Percentiles rank a stretch among this genome's conserved stretches.
These are phyloP conservation scores for Malus sylvestris DNA, from an alignment of 306 rosid genomes.

Conservation along the genomic window DNA sequence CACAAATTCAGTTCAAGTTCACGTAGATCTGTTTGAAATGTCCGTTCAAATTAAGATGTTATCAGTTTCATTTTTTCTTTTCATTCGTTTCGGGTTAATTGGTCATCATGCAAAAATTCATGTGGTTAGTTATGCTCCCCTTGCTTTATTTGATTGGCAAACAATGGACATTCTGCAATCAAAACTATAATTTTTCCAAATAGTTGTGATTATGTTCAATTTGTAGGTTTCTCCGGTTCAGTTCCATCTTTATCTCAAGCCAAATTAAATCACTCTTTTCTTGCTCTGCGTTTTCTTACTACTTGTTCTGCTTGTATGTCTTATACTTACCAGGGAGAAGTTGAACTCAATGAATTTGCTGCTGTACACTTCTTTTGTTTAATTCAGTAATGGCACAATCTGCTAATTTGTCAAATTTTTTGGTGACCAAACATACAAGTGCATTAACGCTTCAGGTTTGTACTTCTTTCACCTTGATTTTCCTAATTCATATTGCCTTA, in stretches of 20 bases:
- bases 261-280: neutral
- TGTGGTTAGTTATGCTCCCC: neutral
- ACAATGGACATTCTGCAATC: neutral
- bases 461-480: constrained; percentile 5
- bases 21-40: neutral
- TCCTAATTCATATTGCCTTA: neutral
- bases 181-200: neutral
- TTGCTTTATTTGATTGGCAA: neutral
- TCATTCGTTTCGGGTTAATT: too few relatives aligned
- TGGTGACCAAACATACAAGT: constrained; percentile 96
- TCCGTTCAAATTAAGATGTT: neutral
- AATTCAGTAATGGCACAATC: constrained; percentile 78
- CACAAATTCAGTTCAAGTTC: neutral
- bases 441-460: constrained; percentile 92
- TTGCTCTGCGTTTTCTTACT: neutral
- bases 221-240: neutral
- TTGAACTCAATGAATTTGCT: constrained; percentile 92
- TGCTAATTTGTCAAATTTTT: constrained; percentile 88
- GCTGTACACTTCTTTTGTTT: constrained; percentile 76
- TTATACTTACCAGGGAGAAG: constrained; percentile 65
- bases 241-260: neutral
- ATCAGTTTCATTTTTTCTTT: neutral
- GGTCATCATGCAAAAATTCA: too few relatives aligned
- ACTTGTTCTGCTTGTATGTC: constrained; percentile 9
- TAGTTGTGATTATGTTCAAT: neutral